These are phyloP conservation scores for Paxillus involutus DNA, from an alignment of 768 basidiomycete genomes.

Conservation along the genomic window DNA sequence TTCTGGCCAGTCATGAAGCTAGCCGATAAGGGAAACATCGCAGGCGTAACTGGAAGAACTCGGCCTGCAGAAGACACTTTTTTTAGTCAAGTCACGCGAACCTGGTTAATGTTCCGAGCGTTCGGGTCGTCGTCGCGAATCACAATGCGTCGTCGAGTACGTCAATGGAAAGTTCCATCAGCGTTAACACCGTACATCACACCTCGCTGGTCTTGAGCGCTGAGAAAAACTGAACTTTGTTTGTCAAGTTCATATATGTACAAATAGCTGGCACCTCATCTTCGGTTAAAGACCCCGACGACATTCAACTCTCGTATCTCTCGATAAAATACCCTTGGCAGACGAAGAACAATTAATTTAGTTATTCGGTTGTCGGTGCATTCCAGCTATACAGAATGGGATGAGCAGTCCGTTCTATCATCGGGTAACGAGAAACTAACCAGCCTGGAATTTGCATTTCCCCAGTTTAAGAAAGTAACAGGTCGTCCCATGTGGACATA, in stretches of 20 bases:
- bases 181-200: constrained; percentile 28
- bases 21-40: constrained; percentile 30
- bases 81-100: constrained; percentile 32
- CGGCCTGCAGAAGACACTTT: constrained; percentile 21
- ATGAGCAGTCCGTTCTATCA: constrained; percentile 7
- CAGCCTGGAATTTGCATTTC: constrained; percentile 61
- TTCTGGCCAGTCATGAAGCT: constrained; percentile 51
- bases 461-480: constrained; percentile 56
- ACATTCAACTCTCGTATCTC: constrained; percentile 9
- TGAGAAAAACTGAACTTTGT: constrained; percentile 22
- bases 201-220: constrained; percentile 21
- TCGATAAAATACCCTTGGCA: constrained; percentile 11
- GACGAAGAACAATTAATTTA: constrained; percentile 16
- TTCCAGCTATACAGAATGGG: constrained; percentile 32
- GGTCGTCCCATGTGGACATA: constrained; percentile 43
- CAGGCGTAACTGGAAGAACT: constrained; percentile 13
- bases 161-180: constrained; percentile 36
- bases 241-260: constrained; percentile 34
- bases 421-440: constrained; percentile 35
- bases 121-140: constrained; percentile 30
- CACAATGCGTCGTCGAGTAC: constrained; percentile 25
- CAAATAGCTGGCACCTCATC: constrained; percentile 23
- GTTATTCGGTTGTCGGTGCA: constrained; percentile 34
- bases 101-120: constrained; percentile 11
- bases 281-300: constrained; percentile 9